Percentiles rank a stretch among this genome's conserved stretches.
These are phyloP conservation scores for Colletotrichum zoysiae DNA, from an alignment of 2,329 filamentous ascomycete genomes.

Conservation along the genomic window DNA sequence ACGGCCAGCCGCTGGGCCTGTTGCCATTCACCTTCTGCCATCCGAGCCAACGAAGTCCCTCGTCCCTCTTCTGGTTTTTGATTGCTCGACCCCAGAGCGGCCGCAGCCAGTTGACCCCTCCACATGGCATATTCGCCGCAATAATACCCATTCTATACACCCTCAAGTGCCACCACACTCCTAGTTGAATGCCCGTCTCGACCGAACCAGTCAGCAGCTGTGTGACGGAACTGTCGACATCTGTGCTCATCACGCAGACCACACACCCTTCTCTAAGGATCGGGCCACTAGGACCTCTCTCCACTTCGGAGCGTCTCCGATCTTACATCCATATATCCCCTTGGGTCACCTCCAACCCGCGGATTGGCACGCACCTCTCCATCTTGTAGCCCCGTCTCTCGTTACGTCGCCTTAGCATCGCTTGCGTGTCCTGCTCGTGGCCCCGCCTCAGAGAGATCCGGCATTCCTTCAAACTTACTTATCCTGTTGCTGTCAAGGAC, in stretches of 20 bases:
- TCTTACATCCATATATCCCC: constrained; percentile 45
- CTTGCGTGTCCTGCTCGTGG: constrained; percentile 25
- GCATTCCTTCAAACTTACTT: constrained; percentile 43
- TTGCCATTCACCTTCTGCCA: constrained; percentile 45
- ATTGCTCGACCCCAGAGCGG: constrained; percentile 40
- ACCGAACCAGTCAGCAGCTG: constrained; percentile 36
- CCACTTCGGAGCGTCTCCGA: constrained; percentile 31
- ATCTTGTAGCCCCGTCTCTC: constrained; percentile 39
- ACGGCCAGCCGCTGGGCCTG: constrained; percentile 59
- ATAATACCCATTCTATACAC: constrained; percentile 43
- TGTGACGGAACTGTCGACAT: constrained; percentile 33
- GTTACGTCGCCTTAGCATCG: constrained; percentile 33
- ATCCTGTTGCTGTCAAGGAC: constrained; percentile 21
- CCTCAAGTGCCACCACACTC: constrained; percentile 25
- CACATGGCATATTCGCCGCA: constrained; percentile 49
- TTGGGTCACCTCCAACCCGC: constrained; percentile 25
- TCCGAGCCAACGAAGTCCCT: constrained; percentile 35
- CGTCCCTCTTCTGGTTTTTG: constrained; percentile 45
- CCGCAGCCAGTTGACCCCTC: constrained; percentile 41
- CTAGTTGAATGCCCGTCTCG: constrained; percentile 11
- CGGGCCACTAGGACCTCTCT: constrained; percentile 33
- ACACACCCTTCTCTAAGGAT: constrained; percentile 15
- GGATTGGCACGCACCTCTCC: constrained; percentile 5
- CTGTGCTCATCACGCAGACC: constrained; percentile 22
- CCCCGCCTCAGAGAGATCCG: constrained; percentile 44